Base-by-base conservation (phyloP, 2,329 filamentous ascomycete genomes). In the Cryoendolithus antarcticus region DNA sequence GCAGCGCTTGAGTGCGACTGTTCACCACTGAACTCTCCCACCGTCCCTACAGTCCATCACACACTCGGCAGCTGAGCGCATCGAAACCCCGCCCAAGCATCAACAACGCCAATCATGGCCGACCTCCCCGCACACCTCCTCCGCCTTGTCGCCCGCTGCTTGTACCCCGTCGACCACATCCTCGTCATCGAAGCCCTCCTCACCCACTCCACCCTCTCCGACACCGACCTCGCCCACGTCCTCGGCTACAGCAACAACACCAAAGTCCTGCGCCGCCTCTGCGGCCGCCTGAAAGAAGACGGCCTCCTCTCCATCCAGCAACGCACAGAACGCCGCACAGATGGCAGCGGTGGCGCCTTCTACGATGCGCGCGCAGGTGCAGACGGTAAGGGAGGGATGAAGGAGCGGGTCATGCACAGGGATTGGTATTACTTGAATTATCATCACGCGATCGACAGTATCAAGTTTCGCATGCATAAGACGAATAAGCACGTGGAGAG, bases 381-480 rank as follows among this genome's bases (percentile, higher is more conserved):
- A 3, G 15, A 19, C 5, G 15, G 15, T 5, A 19, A 19, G 15
- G 15, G 15, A 3, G 15, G 15, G 15, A 49, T 47, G 33, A 59
- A 58, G 34, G 56, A 60, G 39, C 49, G 59, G n/a, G 37, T 57
- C 13, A 53, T 51, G 24, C 48, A 56, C 57, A 77, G 85, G 53
- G 93, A 89, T 46, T 98, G 94, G 71, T 98, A 93, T 66, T 98
- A 85, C 63, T 89, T 98, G 58, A 88, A 95, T 58, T 93, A 93
- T 55, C 85, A 91, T 43, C 82, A 85, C 42, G 86, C 89, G 29
- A 86, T 98, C 55, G 91, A 98, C 63, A 86, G 85, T 35, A 93
- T 94, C 64, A 98, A 98, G 62, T 98, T 83, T 74, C 81, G 85
- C 46, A 78, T 94, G 37, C 88, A 89, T 56, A 81, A 80, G 41